A percentile compares a stretch with the other conserved stretches of the same genome.
Evolutionary conservation across 163 green algal genomes (phyloP).

Genomic region (Chloroidium sp.): DNA sequence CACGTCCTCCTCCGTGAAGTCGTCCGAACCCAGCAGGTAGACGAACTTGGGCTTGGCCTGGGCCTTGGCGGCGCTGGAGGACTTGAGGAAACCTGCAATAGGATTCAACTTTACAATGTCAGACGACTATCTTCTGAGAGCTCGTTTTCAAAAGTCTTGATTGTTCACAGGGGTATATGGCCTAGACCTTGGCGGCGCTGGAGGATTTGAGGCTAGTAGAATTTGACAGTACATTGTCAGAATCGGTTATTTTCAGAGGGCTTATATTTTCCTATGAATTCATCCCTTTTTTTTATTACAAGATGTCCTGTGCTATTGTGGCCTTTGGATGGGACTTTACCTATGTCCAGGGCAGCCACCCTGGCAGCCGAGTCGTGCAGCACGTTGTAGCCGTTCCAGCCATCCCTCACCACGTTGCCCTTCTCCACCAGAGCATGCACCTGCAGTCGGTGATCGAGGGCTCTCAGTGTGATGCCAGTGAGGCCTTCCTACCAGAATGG

Average conservation of each 20-base stretch:
- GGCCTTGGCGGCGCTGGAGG: constrained; percentile 7
- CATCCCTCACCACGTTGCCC: constrained; percentile 62
- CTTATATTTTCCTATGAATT: too few relatives aligned
- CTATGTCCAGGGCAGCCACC: constrained; percentile 90
- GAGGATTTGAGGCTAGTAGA: not conserved
- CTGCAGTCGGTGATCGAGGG: constrained; percentile 5
- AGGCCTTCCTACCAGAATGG: not conserved
- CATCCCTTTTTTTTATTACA: too few relatives aligned
- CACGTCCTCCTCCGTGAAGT: constrained; percentile 67
- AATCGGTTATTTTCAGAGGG: too few relatives aligned
- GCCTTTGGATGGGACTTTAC: constrained; percentile 66
- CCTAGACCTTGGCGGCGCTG: constrained; percentile 6
- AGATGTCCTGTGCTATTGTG: too few relatives aligned
- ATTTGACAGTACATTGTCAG: too few relatives aligned
- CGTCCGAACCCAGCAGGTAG: constrained; percentile 90
- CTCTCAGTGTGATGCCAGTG: too few relatives aligned
- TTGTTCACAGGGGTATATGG: not conserved
- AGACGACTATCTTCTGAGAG: too few relatives aligned
- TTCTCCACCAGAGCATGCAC: constrained; percentile 63
- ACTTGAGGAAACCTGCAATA: too few relatives aligned
- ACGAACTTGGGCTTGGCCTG: constrained; percentile 68
- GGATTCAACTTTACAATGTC: too few relatives aligned
- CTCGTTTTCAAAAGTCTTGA: too few relatives aligned
- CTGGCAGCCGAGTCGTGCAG: constrained; percentile 73
- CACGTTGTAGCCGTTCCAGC: constrained; percentile 95